Base-by-base conservation (phyloP, 208 protist genomes). In the Vickermania spadyakhi region DNA sequence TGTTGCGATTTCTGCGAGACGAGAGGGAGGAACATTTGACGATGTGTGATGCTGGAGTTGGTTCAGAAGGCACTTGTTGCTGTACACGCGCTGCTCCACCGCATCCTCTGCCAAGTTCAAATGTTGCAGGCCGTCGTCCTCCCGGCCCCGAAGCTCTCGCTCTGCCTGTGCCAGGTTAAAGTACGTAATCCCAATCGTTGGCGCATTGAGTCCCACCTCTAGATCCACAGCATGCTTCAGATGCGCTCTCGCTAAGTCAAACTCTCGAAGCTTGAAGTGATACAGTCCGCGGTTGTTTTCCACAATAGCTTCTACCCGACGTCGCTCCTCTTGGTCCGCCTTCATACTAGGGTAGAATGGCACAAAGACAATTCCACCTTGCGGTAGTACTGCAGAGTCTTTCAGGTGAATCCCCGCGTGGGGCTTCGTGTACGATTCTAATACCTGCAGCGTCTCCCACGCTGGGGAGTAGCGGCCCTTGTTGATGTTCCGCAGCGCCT, bases 221-320 rank as follows among this genome's bases (percentile, higher is more conserved):
- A 89, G 31, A 31, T 68, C 56, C 29, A 86, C 70, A 11, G 83
- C 70, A 21, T 68, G 64, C 3, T 41, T 31, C 2, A 93, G 65
- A 26, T 75, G 79, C 21, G 69, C 56, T n/a, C 27, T 62, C 2
- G 86, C 83, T 22, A 86, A 58, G 22, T 68, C 68, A 63, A 89
- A 90, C 70, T 93, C 82, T 4, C 63, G 68, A 22, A 93, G 71
- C 45, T 85, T 75, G 57, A 84, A 90, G 60, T 93, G 86, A 56
- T 93, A 93, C 3, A 93, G 65, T 3, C 86, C 86, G 61, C 85
- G 65, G 70, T 93, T 93, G 72, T 93, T 89, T 23, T 80, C 70
- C 14, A 86, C 59, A 26, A 73, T 60, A 25, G 79, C 81, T 11
- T 65, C 60, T 0, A 72, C 73, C 56, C 53, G 54, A 26, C 75